Conservation (phyloP, 768 basidiomycete genomes). For the Podaxis rugospora region DNA sequence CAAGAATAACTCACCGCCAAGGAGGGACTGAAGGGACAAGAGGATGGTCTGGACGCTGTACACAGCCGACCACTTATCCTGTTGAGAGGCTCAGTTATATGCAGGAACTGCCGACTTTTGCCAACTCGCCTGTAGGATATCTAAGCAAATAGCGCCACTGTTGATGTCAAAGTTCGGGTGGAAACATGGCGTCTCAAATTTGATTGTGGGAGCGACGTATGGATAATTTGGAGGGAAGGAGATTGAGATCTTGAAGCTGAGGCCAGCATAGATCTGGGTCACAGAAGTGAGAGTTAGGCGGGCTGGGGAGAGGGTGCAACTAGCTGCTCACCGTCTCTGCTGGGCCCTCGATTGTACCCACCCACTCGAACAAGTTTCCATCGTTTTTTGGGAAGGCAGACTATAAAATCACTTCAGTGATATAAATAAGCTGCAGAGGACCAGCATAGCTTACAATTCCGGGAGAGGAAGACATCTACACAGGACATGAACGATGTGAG, state of each 20-base stretch:
- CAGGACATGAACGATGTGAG: slow-evolving; percentile 10
- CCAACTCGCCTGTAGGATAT: slow-evolving; percentile 72
- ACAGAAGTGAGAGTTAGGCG: background rate
- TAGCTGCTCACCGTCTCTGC: slow-evolving; percentile 52
- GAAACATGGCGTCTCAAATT: slow-evolving; percentile 86
- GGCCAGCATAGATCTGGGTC: slow-evolving; percentile 66
- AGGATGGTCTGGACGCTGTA: slow-evolving; percentile 91
- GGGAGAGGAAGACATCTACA: slow-evolving; percentile 83
- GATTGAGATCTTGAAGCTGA: slow-evolving; percentile 81
- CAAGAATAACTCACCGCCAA: slow-evolving; percentile 64
- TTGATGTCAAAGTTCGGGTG: slow-evolving; percentile 87
- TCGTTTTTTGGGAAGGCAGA: slow-evolving; percentile 90
- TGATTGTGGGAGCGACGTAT: slow-evolving; percentile 79
- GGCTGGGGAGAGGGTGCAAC: slow-evolving; percentile 20
- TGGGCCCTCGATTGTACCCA: slow-evolving; percentile 83
- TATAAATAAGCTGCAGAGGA: slow-evolving; percentile 2
- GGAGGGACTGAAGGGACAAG: slow-evolving; percentile 79
- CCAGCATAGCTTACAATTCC: slow-evolving; percentile 60
- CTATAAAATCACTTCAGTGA: slow-evolving; percentile 31
- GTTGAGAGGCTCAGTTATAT: background rate
- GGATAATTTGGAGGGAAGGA: slow-evolving; percentile 87
- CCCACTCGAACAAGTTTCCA: slow-evolving; percentile 86
- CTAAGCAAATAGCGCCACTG: slow-evolving; percentile 76
- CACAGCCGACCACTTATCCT: slow-evolving; percentile 94
- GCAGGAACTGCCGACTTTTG: background rate